Evolutionary conservation across 1,284 basidiomycete species (phyloP), one percentile per base, ranked within the genome.

Genomic region (Agaricales sp.): DNA sequence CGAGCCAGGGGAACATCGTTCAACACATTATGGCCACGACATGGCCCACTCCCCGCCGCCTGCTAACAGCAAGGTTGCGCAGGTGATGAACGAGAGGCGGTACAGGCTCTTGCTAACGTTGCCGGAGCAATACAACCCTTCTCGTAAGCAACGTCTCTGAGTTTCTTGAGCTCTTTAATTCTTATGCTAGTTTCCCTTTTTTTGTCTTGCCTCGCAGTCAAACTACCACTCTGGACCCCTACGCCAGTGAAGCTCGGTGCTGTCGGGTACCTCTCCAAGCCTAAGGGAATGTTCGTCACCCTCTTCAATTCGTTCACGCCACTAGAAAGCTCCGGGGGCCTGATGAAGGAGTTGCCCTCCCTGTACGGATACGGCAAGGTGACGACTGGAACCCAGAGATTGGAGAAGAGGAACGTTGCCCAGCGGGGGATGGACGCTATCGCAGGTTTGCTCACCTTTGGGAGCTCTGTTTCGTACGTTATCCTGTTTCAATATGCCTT

Each of bases 171-270:
- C 39, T 18, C 37, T 47, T 46, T n/a, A 20, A 35, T 20, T 24
- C 21, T 16, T 16, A 23, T n/a, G 23, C 19, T 25, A 46, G 51
- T 25, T 49, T 44, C 12, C 41, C 48, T 30, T 52, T 23, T n/a
- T n/a, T n/a, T n/a, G n/a, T n/a, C n/a, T n/a, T n/a, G n/a, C 44
- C 46, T 35, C 44, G 2, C 51, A 87, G 85, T 88, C 53, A 80
- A 71, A 0, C 64, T 87, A 4, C 80, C 86, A 1, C 63, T 89
- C 1, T 90, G 85, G 87, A 69, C 70, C 1, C 87, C 87, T 1
- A 63, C 70, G 1, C 66, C 57, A 1, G 71, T 89, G 1, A 59
- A 67, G 13, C 61, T 89, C 1, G 87, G 87, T 3, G 76, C 80
- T 1, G 78, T 91, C 1, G 87, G 87, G 3, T 89, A 83, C 58